Percentiles rank a stretch among this genome's conserved stretches.
phyloP scores from a whole-genome alignment of 192 early-diverging fungal genomes.

The Coemansia sp. region DNA sequence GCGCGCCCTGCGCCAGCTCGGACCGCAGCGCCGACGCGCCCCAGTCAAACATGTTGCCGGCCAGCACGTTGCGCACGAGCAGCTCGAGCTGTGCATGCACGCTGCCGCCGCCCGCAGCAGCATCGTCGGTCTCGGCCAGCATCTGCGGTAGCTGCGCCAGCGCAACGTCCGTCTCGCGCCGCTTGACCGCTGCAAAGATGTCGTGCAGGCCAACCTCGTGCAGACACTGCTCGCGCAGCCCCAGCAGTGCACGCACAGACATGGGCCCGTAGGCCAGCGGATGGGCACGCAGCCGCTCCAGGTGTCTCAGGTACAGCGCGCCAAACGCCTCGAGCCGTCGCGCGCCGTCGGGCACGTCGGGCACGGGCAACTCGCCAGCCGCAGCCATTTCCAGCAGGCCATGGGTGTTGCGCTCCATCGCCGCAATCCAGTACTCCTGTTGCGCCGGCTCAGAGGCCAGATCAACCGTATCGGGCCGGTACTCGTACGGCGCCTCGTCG shows the following conservation, averaged over 20 bases:
- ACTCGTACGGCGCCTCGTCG: constrained; percentile 28
- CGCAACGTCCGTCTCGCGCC: constrained; percentile 61
- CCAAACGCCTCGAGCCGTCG: constrained; percentile 53
- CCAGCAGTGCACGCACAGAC: constrained; percentile 65
- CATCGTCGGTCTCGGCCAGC: constrained; percentile 53
- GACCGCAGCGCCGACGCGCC: constrained; percentile 59
- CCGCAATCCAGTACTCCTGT: constrained; percentile 73
- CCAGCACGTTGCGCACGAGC: constrained; percentile 66
- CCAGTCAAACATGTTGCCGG: constrained; percentile 89
- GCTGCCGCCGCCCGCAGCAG: no score
- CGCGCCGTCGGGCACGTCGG: constrained; percentile 4
- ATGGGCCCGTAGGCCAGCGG: constrained; percentile 72
- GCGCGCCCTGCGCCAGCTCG: constrained; percentile 53
- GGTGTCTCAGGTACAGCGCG: constrained; percentile 63
- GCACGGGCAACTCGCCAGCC: constrained; percentile 24
- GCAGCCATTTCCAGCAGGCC: constrained; percentile 61
- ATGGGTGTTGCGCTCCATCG: constrained; percentile 63
- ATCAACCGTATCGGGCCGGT: constrained; percentile 69
- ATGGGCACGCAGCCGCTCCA: constrained; percentile 58
- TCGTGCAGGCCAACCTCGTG: constrained; percentile 78
- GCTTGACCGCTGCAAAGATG: constrained; percentile 69
- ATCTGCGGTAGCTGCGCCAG: constrained; percentile 51
- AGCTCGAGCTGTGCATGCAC: constrained; percentile 35
- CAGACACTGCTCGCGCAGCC: constrained; percentile 77
- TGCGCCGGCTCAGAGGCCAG: constrained; percentile 51